phyloP scores from a whole-genome alignment of 805 yeast genomes.

The Metschnikowia orientalis region DNA sequence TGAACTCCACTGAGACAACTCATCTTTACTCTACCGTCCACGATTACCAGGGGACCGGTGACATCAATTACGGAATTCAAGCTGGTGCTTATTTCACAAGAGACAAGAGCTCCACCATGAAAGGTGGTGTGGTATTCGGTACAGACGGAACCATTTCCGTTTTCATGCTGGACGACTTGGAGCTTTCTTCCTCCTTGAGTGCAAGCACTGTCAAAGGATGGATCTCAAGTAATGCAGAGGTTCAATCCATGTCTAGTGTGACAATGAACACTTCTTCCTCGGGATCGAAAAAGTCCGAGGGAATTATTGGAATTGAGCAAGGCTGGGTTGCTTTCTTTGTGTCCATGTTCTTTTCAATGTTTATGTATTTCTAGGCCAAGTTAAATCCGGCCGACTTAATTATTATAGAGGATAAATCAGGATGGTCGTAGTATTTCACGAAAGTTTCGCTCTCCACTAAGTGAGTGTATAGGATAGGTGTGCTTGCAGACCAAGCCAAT shows the following conservation, averaged over 20 bases:
- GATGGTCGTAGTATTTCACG: slow-evolving; percentile 17
- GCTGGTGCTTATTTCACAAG: slow-evolving; percentile 54
- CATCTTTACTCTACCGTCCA: slow-evolving; percentile 66
- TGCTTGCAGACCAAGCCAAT: too few species aligned
- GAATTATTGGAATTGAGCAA: slow-evolving; percentile 10
- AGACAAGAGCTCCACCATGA: slow-evolving; percentile 48
- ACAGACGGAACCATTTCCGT: slow-evolving; percentile 57
- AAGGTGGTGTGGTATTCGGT: slow-evolving; percentile 70
- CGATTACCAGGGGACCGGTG: slow-evolving; percentile 68
- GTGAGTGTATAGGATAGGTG: slow-evolving; percentile 16
- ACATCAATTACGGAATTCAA: slow-evolving; percentile 57
- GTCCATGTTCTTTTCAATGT: slow-evolving; percentile 14
- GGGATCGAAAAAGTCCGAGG: slow-evolving; percentile 24
- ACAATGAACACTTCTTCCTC: slow-evolving; percentile 19
- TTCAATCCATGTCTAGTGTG: slow-evolving; percentile 26
- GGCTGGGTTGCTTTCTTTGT: slow-evolving; percentile 8
- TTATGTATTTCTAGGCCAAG: slow-evolving; percentile 9
- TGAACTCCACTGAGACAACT: slow-evolving; percentile 54
- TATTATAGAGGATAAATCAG: slow-evolving; percentile 7
- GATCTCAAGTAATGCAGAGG: slow-evolving; percentile 38
- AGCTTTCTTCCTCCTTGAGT: slow-evolving; percentile 42
- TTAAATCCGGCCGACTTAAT: slow-evolving; percentile 5
- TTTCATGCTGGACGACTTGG: slow-evolving; percentile 52
- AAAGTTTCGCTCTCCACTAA: slow-evolving; percentile 11
- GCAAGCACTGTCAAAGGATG: slow-evolving; percentile 44